Evolutionary conservation across 2,329 filamentous ascomycete genomes (phyloP), one percentile per base, ranked within the genome.

Genomic region (Penicillium sp.): DNA sequence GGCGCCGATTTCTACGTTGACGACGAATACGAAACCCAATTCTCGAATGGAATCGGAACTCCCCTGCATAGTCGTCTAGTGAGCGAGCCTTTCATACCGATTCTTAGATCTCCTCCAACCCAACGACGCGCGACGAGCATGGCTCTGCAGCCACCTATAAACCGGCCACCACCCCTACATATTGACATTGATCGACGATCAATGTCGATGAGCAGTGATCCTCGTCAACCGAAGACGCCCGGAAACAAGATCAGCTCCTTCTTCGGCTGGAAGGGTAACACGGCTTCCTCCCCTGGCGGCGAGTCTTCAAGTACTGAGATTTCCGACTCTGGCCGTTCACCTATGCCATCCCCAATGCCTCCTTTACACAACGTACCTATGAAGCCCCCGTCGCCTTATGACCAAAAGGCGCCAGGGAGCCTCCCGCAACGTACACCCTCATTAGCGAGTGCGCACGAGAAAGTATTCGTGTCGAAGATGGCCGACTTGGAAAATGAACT

Each of bases 401-500:
- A 80, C 31, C 73, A 77, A 53, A 75, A 76, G 59, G 74, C 80
- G 60, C 81, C 82, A 66, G 74, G 73, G 76, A 64, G 64, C 77
- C 50, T 65, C 76, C 59, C 15, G 52, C 65, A 12, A 51, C 62
- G 71, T 49, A 70, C 69, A 52, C 63, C 66, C 16, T 71, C 78
- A 69, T 49, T 81, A 68, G 45, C 70, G 72, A 53, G 74, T 71
- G 45, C 72, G 61, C 48, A 75, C 70, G 64, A 76, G 66, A 50
- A 73, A 65, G 63, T 75, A 67, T 66, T 80, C 71, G 63, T 76
- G 80, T 60, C 80, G 62, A 70, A 91, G 71, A 82, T 95, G 65
- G 85, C 90, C 70, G 90, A 95, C 70, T 86, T 99, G 78, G 94
- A 99, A 78, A 88, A 91, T 70, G 94, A 99, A 79, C 75, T 99